These are phyloP conservation scores for Pilatotrama ljubarskyi DNA, from an alignment of 768 basidiomycete species.

Conservation along the genomic window DNA sequence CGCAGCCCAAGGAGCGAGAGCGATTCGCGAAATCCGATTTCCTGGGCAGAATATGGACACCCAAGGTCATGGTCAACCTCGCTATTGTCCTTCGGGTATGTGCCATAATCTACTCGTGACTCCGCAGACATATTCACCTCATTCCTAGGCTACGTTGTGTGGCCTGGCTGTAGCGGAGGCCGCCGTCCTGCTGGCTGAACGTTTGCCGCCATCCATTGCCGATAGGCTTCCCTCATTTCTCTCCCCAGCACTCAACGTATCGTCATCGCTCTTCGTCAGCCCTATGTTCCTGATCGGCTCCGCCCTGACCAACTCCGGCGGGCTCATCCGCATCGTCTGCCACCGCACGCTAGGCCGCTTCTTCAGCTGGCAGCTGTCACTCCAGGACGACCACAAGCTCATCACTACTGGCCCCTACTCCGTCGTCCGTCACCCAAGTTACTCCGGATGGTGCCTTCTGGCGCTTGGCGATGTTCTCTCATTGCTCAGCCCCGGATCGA, in stretches of 20 bases:
- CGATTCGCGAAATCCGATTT: constrained; percentile 2
- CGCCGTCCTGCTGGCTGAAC: background rate
- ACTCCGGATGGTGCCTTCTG: constrained; percentile 7
- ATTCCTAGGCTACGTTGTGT: background rate
- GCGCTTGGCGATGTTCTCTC: background rate
- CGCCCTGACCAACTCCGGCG: background rate
- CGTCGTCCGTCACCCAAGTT: constrained; percentile 18
- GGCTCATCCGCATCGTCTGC: constrained; percentile 12
- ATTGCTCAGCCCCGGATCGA: background rate
- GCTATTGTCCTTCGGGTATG: constrained; percentile 1
- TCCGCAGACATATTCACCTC: background rate
- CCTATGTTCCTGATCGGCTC: constrained; percentile 11
- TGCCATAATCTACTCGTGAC: background rate
- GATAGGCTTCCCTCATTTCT: background rate
- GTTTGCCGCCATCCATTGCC: background rate
- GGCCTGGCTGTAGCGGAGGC: background rate
- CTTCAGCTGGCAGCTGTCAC: constrained; percentile 17
- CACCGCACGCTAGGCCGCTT: constrained; percentile 15
- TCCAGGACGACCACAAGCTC: constrained; percentile 16
- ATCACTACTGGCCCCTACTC: constrained; percentile 17
- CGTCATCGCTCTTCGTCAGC: background rate
- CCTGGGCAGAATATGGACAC: constrained; percentile 3
- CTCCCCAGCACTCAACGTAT: background rate
- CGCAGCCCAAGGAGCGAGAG: constrained; percentile 2
- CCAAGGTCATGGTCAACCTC: constrained; percentile 1